Evolutionary conservation across 2,329 filamentous ascomycete species (phyloP), one percentile per base, ranked within the genome.

Genomic region (Colletotrichum costaricense): DNA sequence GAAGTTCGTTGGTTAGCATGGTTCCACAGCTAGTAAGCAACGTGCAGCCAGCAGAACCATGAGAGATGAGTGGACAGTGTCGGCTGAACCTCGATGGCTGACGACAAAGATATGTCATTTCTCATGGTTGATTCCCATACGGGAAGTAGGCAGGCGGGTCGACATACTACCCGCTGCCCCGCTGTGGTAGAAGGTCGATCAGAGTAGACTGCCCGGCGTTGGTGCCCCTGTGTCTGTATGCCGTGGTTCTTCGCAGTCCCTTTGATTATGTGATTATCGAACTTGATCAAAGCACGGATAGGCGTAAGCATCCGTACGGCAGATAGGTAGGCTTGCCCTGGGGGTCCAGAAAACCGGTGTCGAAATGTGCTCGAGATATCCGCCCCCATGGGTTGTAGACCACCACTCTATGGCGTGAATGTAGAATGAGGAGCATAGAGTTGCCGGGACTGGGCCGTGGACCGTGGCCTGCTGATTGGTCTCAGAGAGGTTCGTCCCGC

Each of bases 401-500:
- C 55, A 33, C 1, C 46, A 28, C 26, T 11, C 28, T 57, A 24
- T 12, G 65, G 28, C 19, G 65, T 72, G 59, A 2, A 2, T 14
- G 6, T 69, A 59, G 38, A 8, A 5, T 12, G 3, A 11, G 7
- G 33, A 24, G 52, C 12, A 7, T 46, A 42, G 30, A 5, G 33
- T 46, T 49, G 9, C 22, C 8, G 38, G 11, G 42, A 22, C 28
- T 19, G 24, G 62, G 64, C 16, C n/a, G n/a, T 55, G n/a, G 33
- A 28, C 22, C 11, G 24, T 26, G 35, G 24, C 16, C 28, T 19
- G 12, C 35, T 69, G 63, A 67, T 63, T 59, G 69, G 69, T n/a
- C 38, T 16, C 22, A 46, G 46, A 33, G 60, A n/a, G 42, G 71
- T 73, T 73, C 71, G 33, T 73, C 71, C 58, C 59, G 55, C 63